These are phyloP conservation scores for Ganoderma leucocontextum DNA, from an alignment of 1,284 basidiomycete species.

Conservation along the genomic window DNA sequence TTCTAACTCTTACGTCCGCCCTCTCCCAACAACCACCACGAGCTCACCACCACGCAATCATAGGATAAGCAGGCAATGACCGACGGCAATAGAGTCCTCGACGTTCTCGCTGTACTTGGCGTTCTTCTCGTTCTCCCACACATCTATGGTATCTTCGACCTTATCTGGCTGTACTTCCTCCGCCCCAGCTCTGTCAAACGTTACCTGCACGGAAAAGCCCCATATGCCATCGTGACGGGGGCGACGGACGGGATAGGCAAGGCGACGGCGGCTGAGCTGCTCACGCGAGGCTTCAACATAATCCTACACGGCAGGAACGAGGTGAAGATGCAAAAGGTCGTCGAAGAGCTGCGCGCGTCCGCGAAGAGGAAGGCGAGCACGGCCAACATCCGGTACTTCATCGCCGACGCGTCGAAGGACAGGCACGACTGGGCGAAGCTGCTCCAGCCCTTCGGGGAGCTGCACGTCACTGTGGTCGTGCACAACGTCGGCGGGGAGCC, in stretches of 20 bases:
- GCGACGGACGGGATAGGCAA: constrained; percentile 45
- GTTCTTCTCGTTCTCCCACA: constrained; percentile 28
- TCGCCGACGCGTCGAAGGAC: constrained; percentile 36
- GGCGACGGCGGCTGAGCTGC: constrained; percentile 39
- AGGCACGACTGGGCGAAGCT: constrained; percentile 37
- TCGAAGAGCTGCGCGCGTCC: constrained; percentile 32
- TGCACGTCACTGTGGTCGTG: constrained; percentile 42
- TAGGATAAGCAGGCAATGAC: not conserved
- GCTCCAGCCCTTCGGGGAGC: constrained; percentile 33
- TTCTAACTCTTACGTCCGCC: too few species aligned
- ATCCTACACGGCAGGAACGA: constrained; percentile 43
- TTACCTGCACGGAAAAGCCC: constrained; percentile 36
- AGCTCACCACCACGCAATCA: not conserved
- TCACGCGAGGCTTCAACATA: constrained; percentile 42
- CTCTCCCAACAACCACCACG: not conserved
- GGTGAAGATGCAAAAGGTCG: constrained; percentile 39
- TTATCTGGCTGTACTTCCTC: constrained; percentile 41
- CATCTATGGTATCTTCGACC: constrained; percentile 31
- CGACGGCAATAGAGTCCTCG: constrained; percentile 3
- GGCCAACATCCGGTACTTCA: constrained; percentile 38
- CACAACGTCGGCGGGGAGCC: constrained; percentile 40
- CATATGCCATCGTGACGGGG: constrained; percentile 43
- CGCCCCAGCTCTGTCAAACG: constrained; percentile 35
- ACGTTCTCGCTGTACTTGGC: constrained; percentile 29
- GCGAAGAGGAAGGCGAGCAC: not conserved